Conservation (phyloP, 352 stramenopile species). For the Phytophthora kernoviae region DNA sequence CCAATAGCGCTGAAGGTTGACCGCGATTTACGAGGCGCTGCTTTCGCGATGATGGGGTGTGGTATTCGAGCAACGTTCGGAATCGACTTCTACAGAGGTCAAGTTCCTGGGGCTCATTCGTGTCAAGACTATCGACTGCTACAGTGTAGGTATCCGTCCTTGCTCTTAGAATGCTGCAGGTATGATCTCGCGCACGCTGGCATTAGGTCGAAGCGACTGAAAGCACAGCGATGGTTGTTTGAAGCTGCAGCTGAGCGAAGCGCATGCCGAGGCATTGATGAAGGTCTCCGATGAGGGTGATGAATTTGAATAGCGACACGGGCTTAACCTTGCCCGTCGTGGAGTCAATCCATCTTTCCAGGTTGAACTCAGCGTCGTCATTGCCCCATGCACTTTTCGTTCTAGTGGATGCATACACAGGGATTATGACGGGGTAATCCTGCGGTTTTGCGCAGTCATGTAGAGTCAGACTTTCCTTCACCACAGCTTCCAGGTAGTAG, state of each 20-base stretch:
- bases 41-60: not conserved
- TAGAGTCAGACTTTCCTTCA: constrained; percentile 70
- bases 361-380: constrained; percentile 41
- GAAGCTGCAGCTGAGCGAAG: constrained; percentile 56
- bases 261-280: constrained; percentile 65
- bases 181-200: constrained; percentile 27
- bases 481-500: constrained; percentile 62
- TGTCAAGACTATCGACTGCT: too few relatives aligned
- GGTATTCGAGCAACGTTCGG: constrained; percentile 3
- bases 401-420: constrained; percentile 49
- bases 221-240: constrained; percentile 44
- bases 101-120: too few relatives aligned
- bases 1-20: constrained; percentile 4
- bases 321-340: constrained; percentile 30
- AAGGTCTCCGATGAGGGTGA: constrained; percentile 53
- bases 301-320: constrained; percentile 57
- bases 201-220: constrained; percentile 46
- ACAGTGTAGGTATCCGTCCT: too few relatives aligned
- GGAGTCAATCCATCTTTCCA: constrained; percentile 61
- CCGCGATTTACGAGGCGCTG: constrained; percentile 8
- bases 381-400: constrained; percentile 50
- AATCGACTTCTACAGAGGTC: not conserved
- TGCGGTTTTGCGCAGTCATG: constrained; percentile 37
- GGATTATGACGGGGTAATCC: constrained; percentile 50
- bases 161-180: constrained; percentile 18